Evolutionary conservation across 2,329 filamentous ascomycete genomes (phyloP), one percentile per base, ranked within the genome.

Genomic region (Gyromitra esculenta): DNA sequence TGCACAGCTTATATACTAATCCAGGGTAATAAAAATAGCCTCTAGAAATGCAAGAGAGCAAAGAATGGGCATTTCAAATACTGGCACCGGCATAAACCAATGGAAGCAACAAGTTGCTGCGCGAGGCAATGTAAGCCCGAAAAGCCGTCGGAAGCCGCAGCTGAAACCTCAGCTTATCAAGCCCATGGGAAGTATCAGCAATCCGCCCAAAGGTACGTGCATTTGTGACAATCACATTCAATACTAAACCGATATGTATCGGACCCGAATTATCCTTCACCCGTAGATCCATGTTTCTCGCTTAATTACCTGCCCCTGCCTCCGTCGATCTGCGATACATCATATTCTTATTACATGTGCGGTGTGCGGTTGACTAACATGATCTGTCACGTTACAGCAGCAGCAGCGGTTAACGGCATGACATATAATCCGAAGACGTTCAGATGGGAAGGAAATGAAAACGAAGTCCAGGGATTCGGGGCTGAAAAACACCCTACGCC

Each of bases 361-460:
- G 60, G n/a, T 59, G 62, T 73, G 62, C 15, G 50, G 70, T 68
- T 65, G 9, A 54, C 71, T 77, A 77, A 77, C 59, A 75, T 74
- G 70, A 64, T 69, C 54, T 74, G 52, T 77, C 75, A 77, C 64
- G 74, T 74, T 77, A 69, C 66, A 62, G 69, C 60, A 35, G 41
- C 50, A 63, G 11, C 78, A 95, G 93, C 91, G 81, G 88, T 97
- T 77, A 96, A 97, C 83, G 96, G 95, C 79, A 99, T 99, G 96
- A 91, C 90, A 70, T 99, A 97, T 83, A 98, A 99, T 82, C 93
- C 96, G 5, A 86, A 88, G 37, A 92, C 92, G 7, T 96, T 91
- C 82, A 88, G 90, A 64, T 99, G 96, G 96, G 96, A 99, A 86
- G 96, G 96, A 67, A 99, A 99, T 81, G 96, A 99, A 83, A 95